These are phyloP conservation scores for Cornus controversa DNA, from an alignment of 148 eudicot genomes.

Conservation along the genomic window DNA sequence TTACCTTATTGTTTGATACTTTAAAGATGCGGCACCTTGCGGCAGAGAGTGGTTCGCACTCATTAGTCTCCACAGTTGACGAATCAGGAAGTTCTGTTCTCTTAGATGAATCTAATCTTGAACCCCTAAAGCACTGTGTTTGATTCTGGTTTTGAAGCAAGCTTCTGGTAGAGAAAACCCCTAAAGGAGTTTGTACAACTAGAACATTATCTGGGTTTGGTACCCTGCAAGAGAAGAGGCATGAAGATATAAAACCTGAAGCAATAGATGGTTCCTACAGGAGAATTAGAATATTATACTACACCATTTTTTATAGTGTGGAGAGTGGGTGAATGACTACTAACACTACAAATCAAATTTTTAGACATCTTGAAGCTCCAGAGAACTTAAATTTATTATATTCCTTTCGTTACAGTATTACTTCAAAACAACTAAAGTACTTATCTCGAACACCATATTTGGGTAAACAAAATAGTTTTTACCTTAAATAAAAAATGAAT, in stretches of 20 bases:
- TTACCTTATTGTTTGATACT: conserved; percentile 37
- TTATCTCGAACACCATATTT: too few species aligned
- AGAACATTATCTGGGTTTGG: conserved; percentile 75
- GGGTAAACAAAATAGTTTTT: too few species aligned
- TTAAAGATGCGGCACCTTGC: conserved; percentile 80
- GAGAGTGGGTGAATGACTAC: not conserved
- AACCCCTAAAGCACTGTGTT: conserved; percentile 43
- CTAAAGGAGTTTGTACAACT: conserved; percentile 67
- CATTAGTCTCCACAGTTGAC: conserved; percentile 31
- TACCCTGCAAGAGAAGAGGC: conserved; percentile 34
- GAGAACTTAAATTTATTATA: too few species aligned
- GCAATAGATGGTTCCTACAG: not conserved
- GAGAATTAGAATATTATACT: not conserved
- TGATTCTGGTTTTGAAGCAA: conserved; percentile 57
- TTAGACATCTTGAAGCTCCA: not conserved
- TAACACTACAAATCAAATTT: not conserved
- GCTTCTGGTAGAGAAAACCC: conserved; percentile 52
- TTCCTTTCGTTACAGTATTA: too few species aligned
- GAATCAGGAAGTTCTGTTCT: conserved; percentile 39
- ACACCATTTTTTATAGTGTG: not conserved
- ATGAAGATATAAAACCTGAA: not conserved
- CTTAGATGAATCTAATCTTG: conserved; percentile 52
- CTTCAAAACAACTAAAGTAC: too few species aligned
- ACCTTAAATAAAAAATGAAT: too few species aligned
- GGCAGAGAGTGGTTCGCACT: conserved; percentile 49